Conservation (phyloP, 495 filamentous ascomycete genomes). For the Podospora didyma region DNA sequence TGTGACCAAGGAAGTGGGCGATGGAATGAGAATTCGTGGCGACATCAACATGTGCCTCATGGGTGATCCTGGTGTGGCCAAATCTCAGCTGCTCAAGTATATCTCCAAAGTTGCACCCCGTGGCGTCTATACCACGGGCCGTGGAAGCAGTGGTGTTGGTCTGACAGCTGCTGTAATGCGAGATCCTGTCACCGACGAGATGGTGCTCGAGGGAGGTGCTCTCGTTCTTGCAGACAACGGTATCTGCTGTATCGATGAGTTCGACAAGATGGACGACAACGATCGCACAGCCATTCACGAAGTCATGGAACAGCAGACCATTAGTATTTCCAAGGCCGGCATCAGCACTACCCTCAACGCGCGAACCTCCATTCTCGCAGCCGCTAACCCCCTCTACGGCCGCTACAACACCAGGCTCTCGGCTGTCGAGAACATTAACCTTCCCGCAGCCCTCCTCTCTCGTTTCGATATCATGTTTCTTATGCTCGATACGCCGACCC, state of each 20-base stretch:
- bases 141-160: constrained; percentile 93
- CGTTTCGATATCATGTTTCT: constrained; percentile 97
- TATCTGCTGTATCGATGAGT: constrained; percentile 99
- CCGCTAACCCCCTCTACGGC: constrained; percentile 95
- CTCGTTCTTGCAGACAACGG: constrained; percentile 95
- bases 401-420: constrained; percentile 96
- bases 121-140: constrained; percentile 95
- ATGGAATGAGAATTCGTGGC: constrained; percentile 96
- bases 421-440: constrained; percentile 97
- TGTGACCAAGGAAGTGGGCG: constrained; percentile 94
- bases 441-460: constrained; percentile 90
- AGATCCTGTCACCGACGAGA: constrained; percentile 96
- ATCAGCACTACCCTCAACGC: constrained; percentile 96
- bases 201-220: constrained; percentile 96
- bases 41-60: constrained; percentile 98
- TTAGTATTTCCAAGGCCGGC: constrained; percentile 96
- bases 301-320: constrained; percentile 99
- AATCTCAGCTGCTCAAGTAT: constrained; percentile 96
- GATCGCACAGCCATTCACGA: constrained; percentile 98
- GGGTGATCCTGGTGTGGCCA: constrained; percentile 99
- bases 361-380: constrained; percentile 93
- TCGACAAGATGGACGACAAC: constrained; percentile 98
- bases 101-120: constrained; percentile 97
- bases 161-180: constrained; percentile 98
- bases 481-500: constrained; percentile 86